Evolutionary conservation across 768 basidiomycete species (phyloP), one percentile per base, ranked within the genome.

Genomic region (Lactarius hatsudake): DNA sequence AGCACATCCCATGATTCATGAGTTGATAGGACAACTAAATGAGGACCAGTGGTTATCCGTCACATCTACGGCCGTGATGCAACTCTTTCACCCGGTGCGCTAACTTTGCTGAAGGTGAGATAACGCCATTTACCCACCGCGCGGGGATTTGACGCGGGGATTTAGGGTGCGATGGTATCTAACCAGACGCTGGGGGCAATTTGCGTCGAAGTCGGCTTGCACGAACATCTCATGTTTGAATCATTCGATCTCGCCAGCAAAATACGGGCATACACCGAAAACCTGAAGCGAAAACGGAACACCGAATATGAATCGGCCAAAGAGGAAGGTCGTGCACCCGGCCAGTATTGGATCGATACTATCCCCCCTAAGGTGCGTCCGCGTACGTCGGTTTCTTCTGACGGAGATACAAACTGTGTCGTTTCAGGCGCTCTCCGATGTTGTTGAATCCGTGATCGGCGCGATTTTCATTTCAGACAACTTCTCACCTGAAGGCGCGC

Each of bases 91-190:
- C 90, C 92, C 23, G 93, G 91, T 45, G 86, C 83, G n/a, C 79
- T 95, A 71, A 91, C 90, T 5, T 76, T 93, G 72, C 75, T 94
- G 26, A 95, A 94, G 83, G 93, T 86, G 71, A 10, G 72, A 53
- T 23, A 17, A 20, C 51, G 7, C 23, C 63, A 30, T 40, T 56
- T 45, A 8, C 23, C 45, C 8, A 63, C 26, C 45, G 38, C 51
- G 34, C 18, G 17, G 36, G 36, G 23, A 32, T 58, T n/a, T 43
- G 57, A 65, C 30, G 38, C 66, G 69, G 9, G 17, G 32, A 20
- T 64, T 42, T 71, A 94, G 93, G 84, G 86, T 34, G 89, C 90
- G 9, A 94, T 94, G 91, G 91, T 94, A 32, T 91, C 90, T 5
- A 94, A 94, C 75, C 83, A 86, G 36, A 81, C 88, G 20, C 79